phyloP scores from a whole-genome alignment of 2,329 filamentous ascomycete genomes.

The Fusarium begoniae region DNA sequence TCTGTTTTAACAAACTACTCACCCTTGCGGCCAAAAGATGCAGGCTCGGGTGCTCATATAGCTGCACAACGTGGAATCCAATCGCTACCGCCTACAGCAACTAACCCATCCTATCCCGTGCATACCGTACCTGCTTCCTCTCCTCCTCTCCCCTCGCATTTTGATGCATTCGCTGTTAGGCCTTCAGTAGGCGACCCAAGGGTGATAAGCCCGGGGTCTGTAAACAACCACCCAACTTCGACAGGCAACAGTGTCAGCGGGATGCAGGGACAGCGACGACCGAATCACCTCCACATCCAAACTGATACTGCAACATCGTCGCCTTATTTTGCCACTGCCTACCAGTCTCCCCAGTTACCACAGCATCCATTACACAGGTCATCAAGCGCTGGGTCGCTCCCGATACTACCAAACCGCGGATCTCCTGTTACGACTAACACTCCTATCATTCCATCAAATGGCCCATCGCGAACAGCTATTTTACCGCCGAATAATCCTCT shows the following conservation, averaged over 20 bases:
- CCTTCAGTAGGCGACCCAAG: neutral
- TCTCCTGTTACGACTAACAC: conserved; percentile 11
- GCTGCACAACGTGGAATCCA: conserved; percentile 13
- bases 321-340: neutral
- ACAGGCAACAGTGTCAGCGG: neutral
- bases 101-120: neutral
- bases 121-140: neutral
- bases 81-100: conserved; percentile 4
- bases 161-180: neutral
- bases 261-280: conserved; percentile 4
- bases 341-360: conserved; percentile 13
- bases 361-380: conserved; percentile 1
- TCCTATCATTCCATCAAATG: conserved; percentile 5
- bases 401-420: neutral
- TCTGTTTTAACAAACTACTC: conserved; percentile 3
- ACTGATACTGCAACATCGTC: neutral
- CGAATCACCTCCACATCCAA: conserved; percentile 10
- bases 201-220: conserved; percentile 6
- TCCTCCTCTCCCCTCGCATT: conserved; percentile 8
- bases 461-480: neutral
- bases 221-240: neutral
- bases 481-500: conserved; percentile 6
- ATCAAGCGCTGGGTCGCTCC: conserved; percentile 8
- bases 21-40: conserved; percentile 11
- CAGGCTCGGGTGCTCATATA: neutral